Evolutionary conservation across 176 grass and related monocot species (phyloP).

Genomic region (Bothriochloa decipiens): DNA sequence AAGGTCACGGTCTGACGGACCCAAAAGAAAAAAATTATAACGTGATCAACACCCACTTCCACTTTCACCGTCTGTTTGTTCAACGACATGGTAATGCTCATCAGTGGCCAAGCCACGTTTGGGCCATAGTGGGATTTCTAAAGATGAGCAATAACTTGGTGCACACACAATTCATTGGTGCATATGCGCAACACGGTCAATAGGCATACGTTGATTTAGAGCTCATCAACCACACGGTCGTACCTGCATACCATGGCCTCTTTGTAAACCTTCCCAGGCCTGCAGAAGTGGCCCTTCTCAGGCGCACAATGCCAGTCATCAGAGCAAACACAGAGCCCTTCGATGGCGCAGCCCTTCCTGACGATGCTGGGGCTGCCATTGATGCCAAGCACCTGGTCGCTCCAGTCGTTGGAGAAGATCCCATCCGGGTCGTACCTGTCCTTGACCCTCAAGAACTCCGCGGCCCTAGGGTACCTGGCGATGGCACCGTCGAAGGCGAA

Average conservation of each 20-base stretch:
- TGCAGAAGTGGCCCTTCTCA: conserved; percentile 49
- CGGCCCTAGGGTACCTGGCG: conserved; percentile 28
- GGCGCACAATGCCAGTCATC: conserved; percentile 50
- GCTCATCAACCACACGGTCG: not conserved
- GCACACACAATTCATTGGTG: too few species aligned
- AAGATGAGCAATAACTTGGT: too few species aligned
- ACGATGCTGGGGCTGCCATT: conserved; percentile 30
- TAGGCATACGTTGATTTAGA: too few species aligned
- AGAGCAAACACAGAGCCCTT: conserved; percentile 67
- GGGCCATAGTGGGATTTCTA: too few species aligned
- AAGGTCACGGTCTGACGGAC: too few species aligned
- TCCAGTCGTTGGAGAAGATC: too few species aligned
- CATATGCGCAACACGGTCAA: too few species aligned
- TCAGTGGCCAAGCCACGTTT: too few species aligned
- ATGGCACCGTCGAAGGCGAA: conserved; percentile 45
- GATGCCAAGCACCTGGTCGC: conserved; percentile 48
- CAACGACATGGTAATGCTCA: too few species aligned
- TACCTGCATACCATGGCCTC: conserved; percentile 55
- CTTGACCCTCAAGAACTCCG: conserved; percentile 46
- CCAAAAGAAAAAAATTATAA: too few species aligned
- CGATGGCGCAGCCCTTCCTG: conserved; percentile 46
- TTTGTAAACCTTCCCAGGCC: conserved; percentile 39
- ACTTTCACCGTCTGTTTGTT: too few species aligned
- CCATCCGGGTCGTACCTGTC: conserved; percentile 30
- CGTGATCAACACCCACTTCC: too few species aligned